Evolutionary conservation across 768 basidiomycete genomes (phyloP), one percentile per base, ranked within the genome.

Genomic region (Tulasnella sp.): DNA sequence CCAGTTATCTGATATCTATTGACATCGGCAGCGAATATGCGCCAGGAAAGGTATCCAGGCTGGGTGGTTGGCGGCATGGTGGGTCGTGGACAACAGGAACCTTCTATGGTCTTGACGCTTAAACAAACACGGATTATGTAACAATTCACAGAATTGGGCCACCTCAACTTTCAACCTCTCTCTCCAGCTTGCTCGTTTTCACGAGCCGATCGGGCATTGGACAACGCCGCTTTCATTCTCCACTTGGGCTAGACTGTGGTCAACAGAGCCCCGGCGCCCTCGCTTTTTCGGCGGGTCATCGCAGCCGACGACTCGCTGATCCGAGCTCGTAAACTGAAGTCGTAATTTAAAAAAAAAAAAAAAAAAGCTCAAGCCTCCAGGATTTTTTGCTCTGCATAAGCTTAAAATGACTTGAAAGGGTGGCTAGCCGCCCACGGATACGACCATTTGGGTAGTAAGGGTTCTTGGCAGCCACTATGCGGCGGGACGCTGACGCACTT

Each of bases 1-100:
- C 77, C 77, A 67, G 61, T 67, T 67, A 67, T 67, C 61, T 67
- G 61, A 29, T 67, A 67, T 32, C 61, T 67, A 11, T 67, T 32
- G 26, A 67, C 15, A 32, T 67, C 15, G 61, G 61, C n/a, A 67
- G 61, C 20, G 61, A 67, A 67, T 5, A 67, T 67, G 61, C 61
- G 61, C 61, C 61, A 67, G 26, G 26, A 5, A 9, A 67, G 61
- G 61, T 67, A 67, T 3, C 61, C 32, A 9, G 61, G 61, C 15
- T 67, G 61, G 7, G 61, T 67, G 61, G 61, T 67, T 67, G 61
- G 61, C 4, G 61, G 61, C 61, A 67, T 67, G 61, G 61, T 9
- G 32, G 61, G 32, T 67, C 13, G 61, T 67, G 61, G 48, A 51
- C 48, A 67, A 67, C 26, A 67, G 61, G 61, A 11, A n/a, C 32